These are phyloP conservation scores for Penicillium maclennaniae DNA, from an alignment of 495 filamentous ascomycete species.

Conservation along the genomic window DNA sequence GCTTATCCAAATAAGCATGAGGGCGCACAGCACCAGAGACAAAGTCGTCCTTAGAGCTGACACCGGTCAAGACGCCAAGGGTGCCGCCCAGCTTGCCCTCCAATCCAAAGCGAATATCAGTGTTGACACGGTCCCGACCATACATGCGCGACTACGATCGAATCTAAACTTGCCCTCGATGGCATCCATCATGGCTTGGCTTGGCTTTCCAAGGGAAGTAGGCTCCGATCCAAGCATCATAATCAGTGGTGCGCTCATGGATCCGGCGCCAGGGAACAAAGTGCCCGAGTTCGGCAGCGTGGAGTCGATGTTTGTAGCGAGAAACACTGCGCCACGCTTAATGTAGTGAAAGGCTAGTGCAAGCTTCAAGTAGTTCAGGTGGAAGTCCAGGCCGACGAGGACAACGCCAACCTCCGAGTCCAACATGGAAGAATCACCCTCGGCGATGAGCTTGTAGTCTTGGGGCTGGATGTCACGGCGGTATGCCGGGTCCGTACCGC, in stretches of 20 bases:
- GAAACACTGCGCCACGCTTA: conserved; percentile 74
- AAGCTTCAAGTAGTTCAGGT: conserved; percentile 91
- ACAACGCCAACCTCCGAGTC: conserved; percentile 89
- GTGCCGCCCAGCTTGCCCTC: conserved; percentile 90
- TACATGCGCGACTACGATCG: conserved; percentile 80
- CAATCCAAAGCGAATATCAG: conserved; percentile 93
- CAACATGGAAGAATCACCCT: conserved; percentile 60
- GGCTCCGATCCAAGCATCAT: conserved; percentile 70
- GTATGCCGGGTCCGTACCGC: conserved; percentile 80
- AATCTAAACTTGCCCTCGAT: conserved; percentile 93
- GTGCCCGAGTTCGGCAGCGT: conserved; percentile 75
- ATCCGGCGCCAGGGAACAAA: conserved; percentile 89
- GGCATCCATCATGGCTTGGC: conserved; percentile 98
- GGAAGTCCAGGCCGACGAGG: conserved; percentile 83
- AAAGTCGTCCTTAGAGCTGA: conserved; percentile 74
- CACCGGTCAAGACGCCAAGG: conserved; percentile 85
- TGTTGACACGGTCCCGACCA: conserved; percentile 96
- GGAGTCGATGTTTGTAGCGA: conserved; percentile 89
- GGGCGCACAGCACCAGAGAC: conserved; percentile 70
- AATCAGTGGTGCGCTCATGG: conserved; percentile 71
- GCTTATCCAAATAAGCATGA: conserved; percentile 71
- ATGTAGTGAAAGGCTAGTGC: conserved; percentile 83
- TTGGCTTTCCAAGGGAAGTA: conserved; percentile 83
- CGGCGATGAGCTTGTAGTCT: conserved; percentile 73
- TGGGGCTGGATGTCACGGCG: conserved; percentile 70